phyloP scores from a whole-genome alignment of 768 basidiomycete genomes.

The Pleurotus tuoliensis region DNA sequence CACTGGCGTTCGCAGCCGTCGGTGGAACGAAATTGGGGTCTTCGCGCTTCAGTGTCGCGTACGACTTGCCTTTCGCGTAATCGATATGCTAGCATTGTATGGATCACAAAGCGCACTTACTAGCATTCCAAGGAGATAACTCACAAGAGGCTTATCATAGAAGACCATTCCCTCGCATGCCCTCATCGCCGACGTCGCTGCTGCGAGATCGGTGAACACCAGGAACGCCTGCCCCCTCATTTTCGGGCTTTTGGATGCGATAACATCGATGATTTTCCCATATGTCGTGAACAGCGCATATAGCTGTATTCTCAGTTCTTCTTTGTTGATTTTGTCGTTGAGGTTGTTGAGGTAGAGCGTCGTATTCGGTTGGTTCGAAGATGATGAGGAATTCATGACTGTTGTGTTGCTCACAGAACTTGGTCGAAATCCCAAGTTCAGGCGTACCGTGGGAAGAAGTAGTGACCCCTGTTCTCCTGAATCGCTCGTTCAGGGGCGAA shows the following conservation, averaged over 20 bases:
- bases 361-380: constrained; percentile 70
- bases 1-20: constrained; percentile 56
- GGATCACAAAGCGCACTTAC: constrained; percentile 8
- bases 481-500: too few relatives aligned
- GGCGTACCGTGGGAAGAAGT: too few relatives aligned
- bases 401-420: too few relatives aligned
- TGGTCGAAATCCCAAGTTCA: too few relatives aligned
- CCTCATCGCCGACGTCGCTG: constrained; percentile 89
- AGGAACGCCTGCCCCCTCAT: constrained; percentile 96
- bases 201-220: constrained; percentile 88
- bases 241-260: constrained; percentile 80
- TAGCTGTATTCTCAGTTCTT: constrained; percentile 79
- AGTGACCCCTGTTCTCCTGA: too few relatives aligned
- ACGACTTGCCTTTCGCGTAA: constrained; percentile 88
- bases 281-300: constrained; percentile 90
- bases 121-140: constrained; percentile 22
- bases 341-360: constrained; percentile 93
- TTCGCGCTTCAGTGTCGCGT: constrained; percentile 74
- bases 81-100: constrained; percentile 68
- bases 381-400: constrained; percentile 20
- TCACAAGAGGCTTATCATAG: constrained; percentile 89
- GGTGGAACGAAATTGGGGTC: constrained; percentile 82
- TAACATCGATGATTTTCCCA: constrained; percentile 90
- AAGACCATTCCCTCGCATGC: constrained; percentile 91
- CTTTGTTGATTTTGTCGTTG: constrained; percentile 89